Base-by-base conservation (phyloP, 1,284 basidiomycete species). In the Xerocomus subilludens region DNA sequence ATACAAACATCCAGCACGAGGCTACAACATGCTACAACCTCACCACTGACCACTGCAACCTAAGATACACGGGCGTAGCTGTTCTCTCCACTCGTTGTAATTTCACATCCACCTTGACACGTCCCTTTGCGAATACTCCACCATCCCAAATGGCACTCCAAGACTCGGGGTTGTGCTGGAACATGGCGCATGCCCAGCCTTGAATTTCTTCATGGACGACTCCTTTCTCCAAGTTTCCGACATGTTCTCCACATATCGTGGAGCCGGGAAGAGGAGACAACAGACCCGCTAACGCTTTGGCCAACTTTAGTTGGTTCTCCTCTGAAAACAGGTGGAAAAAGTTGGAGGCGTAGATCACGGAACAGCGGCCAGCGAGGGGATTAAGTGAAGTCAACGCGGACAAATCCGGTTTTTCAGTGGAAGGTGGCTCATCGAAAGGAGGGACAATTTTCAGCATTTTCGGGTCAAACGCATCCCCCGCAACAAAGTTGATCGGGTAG, bases 321-420 rank as follows among this genome's bases (percentile, higher is more conserved):
- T 87, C 80, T 3, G 77, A 75, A 70, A 87, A 87, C 0, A 87
- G 67, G 70, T 87, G 86, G 74, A 87, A 86, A 36, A 87, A 80
- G 4, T 80, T 76, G 0, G 81, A 68, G 5, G 80, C 82, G 32
- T 85, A 78, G 62, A 87, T 82, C 10, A 82, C 79, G 3, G 82
- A 77, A 63, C 82, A 79, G 23, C 77, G 81, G 3, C 83, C 81
- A 32, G 79, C 80, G 8, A 86, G 82, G 2, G 83, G 84, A 47
- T 81, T 86, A 32, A 87, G 70, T 65, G 82, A 85, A 9, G 77
- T 79, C 33, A 86, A 60, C 25, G 70, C 67, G 21, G 76, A 67
- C 33, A 86, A 21, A 27, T 83, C 73, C 47, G 72, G 78, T 58
- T 14, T 79, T 76, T 60, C 68, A 14, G 35, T 66, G 9, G 68